Conservation (phyloP, 2,329 filamentous ascomycete genomes). For the Epichloe uncinata region DNA sequence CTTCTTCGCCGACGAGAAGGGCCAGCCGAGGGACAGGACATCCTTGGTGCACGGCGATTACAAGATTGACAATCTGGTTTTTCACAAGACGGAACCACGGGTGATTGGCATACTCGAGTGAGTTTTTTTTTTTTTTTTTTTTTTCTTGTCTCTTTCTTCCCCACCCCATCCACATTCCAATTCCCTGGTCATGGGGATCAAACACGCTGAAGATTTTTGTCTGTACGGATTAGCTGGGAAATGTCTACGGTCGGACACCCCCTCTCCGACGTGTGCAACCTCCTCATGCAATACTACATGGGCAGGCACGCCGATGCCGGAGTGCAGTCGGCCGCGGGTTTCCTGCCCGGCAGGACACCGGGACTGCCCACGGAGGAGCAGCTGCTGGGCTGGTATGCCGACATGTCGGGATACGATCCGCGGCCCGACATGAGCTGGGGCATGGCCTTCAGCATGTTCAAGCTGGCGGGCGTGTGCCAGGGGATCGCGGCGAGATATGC, state of each 20-base stretch:
- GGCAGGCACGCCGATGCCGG: slow-evolving; percentile 14
- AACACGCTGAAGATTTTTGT: slow-evolving; percentile 9
- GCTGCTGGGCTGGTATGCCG: slow-evolving; percentile 28
- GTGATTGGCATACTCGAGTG: slow-evolving; percentile 89
- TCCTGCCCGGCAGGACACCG: slow-evolving; percentile 48
- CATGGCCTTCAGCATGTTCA: slow-evolving; percentile 48
- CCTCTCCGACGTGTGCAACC: slow-evolving; percentile 77
- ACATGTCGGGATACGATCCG: slow-evolving; percentile 56
- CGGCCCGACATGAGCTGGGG: slow-evolving; percentile 46
- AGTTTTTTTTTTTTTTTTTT: slow-evolving; percentile 19
- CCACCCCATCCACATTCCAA: background rate
- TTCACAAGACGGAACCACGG: slow-evolving; percentile 73
- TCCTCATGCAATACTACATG: slow-evolving; percentile 35
- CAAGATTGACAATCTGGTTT: slow-evolving; percentile 86
- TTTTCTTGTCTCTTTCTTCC: slow-evolving; percentile 4
- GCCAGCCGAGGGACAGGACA: slow-evolving; percentile 64
- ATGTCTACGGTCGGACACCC: slow-evolving; percentile 96
- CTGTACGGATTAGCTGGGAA: slow-evolving; percentile 53
- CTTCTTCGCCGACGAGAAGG: slow-evolving; percentile 58
- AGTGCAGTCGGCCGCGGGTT: slow-evolving; percentile 29
- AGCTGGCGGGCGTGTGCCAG: slow-evolving; percentile 54
- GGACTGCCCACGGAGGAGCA: slow-evolving; percentile 41
- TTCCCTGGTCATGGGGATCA: background rate
- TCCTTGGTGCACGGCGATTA: slow-evolving; percentile 89
- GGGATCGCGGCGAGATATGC: slow-evolving; percentile 88